Conservation (phyloP, 257 asterid species). For the Fraxinus anomala region DNA sequence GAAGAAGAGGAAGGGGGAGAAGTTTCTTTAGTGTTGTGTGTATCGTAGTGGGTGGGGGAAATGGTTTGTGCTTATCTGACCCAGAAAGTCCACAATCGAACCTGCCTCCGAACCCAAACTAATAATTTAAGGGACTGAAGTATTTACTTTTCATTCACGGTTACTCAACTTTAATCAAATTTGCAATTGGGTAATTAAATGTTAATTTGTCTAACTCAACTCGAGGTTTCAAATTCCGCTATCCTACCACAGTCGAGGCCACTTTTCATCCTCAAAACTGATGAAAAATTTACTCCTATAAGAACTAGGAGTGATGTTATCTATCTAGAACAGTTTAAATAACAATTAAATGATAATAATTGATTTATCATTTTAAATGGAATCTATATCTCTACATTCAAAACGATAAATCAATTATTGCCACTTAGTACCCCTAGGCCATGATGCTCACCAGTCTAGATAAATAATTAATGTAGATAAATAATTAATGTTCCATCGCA, state of each 20-base stretch:
- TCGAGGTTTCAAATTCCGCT: background rate
- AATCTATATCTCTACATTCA: too few species aligned
- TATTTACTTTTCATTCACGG: background rate
- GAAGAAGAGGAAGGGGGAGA: background rate
- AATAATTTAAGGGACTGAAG: background rate
- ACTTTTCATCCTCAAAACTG: background rate
- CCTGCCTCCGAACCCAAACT: slow-evolving; percentile 9
- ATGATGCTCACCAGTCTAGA: too few species aligned
- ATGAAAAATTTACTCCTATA: too few species aligned
- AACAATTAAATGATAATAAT: too few species aligned
- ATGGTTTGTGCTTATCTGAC: slow-evolving; percentile 5
- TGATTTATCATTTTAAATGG: too few species aligned
- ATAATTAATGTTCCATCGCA: too few species aligned
- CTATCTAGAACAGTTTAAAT: too few species aligned
- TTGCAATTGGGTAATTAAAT: background rate
- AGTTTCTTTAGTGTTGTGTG: background rate
- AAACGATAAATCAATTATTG: too few species aligned
- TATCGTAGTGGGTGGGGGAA: background rate
- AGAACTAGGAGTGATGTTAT: too few species aligned
- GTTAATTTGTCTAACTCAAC: background rate
- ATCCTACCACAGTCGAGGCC: too few species aligned
- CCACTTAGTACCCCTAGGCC: too few species aligned
- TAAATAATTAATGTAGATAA: too few species aligned
- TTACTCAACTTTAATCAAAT: background rate
- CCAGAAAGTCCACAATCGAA: slow-evolving; percentile 5